Conservation (phyloP, 2,329 filamentous ascomycete genomes). For the Stagonosporopsis chrysanthemi region DNA sequence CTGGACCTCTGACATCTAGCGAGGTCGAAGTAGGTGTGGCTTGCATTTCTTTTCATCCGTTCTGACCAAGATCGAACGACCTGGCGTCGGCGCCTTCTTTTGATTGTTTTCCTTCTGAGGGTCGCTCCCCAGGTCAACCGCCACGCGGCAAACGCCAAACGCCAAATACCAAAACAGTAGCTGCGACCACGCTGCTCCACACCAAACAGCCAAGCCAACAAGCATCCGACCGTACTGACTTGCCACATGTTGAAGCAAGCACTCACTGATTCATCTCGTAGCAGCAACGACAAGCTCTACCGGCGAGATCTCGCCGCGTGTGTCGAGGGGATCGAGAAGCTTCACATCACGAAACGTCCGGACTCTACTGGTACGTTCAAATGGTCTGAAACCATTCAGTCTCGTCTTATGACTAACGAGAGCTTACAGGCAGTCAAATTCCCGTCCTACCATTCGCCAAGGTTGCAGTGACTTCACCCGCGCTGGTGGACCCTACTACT, state of each 20-base stretch:
- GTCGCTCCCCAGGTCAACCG: neutral
- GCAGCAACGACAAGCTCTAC: slow-evolving; percentile 21
- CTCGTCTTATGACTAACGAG: slow-evolving; percentile 3
- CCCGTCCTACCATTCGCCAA: neutral
- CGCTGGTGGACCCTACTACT: neutral
- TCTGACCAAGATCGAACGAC: too few relatives aligned
- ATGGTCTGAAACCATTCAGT: neutral
- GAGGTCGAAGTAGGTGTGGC: too few relatives aligned
- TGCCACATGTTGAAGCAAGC: slow-evolving; percentile 21
- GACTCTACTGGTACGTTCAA: slow-evolving; percentile 8
- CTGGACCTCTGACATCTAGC: too few relatives aligned
- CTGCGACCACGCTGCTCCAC: neutral
- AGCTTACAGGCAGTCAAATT: slow-evolving; percentile 3
- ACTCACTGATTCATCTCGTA: slow-evolving; percentile 1
- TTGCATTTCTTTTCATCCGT: too few relatives aligned
- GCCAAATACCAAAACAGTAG: neutral
- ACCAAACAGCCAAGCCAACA: neutral
- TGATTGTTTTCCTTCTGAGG: neutral
- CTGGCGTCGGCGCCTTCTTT: neutral
- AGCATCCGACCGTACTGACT: neutral
- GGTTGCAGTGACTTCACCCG: neutral
- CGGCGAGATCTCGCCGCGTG: slow-evolving; percentile 25
- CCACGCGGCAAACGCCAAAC: neutral
- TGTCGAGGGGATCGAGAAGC: slow-evolving; percentile 26
- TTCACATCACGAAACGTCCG: slow-evolving; percentile 16